phyloP scores from a whole-genome alignment of 116 monocot genomes.

The Dioscorea cayenensis region DNA sequence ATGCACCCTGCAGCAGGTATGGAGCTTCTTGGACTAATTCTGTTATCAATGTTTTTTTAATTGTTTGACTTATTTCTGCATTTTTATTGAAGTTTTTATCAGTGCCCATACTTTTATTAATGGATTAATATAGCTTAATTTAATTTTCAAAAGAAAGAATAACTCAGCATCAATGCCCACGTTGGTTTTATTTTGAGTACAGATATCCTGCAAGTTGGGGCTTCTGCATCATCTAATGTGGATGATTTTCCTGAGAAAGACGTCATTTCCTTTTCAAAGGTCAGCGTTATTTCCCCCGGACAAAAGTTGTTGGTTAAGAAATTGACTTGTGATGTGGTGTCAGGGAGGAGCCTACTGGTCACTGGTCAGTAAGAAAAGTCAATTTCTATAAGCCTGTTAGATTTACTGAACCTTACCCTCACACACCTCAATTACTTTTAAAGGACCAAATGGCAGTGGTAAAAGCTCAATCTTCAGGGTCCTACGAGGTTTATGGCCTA shows the following conservation, averaged over 20 bases:
- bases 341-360: slow-evolving; percentile 79
- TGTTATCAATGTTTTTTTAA: no score
- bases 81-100: no score
- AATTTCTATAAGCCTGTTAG: background rate
- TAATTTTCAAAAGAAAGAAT: background rate
- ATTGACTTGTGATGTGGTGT: slow-evolving; percentile 67
- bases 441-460: slow-evolving; percentile 99
- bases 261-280: slow-evolving; percentile 72
- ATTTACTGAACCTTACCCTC: background rate
- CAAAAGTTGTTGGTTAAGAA: slow-evolving; percentile 82
- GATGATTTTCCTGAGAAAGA: slow-evolving; percentile 29
- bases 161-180: background rate
- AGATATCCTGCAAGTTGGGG: slow-evolving; percentile 30
- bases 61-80: no score
- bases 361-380: slow-evolving; percentile 51
- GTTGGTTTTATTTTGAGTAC: slow-evolving; percentile 7
- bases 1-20: no score
- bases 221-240: slow-evolving; percentile 13
- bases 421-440: slow-evolving; percentile 11
- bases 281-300: slow-evolving; percentile 74
- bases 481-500: slow-evolving; percentile 86
- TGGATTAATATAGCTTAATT: background rate
- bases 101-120: background rate
- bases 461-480: slow-evolving; percentile 97
- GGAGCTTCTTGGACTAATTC: no score